Base-by-base conservation (phyloP, 352 stramenopile species). In the Thalassiosira livingstoniorum region DNA sequence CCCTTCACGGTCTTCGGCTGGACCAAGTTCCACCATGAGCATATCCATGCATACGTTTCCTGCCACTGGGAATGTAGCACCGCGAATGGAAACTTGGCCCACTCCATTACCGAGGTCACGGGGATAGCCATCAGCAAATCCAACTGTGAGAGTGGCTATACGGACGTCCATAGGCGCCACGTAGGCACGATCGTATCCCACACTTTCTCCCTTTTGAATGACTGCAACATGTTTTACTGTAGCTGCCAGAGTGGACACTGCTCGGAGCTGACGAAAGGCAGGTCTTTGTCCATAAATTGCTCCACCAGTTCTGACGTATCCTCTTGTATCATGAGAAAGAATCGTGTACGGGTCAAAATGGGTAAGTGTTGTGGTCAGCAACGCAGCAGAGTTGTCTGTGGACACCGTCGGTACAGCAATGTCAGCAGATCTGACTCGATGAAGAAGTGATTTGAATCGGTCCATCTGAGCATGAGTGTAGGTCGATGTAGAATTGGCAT, bases 1-100 rank as follows among this genome's bases (percentile, higher is more conserved):
- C 45, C 80, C 67, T 15, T 76, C 60, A 45, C 43, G 65, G 32
- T 90, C 78, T 70, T 58, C 74, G 23, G 79, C 75, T 31, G 76
- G 54, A 18, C 82, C 84, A 57, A 92, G 71, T 63, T 91, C 71
- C 11, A 93, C 85, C 88, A 93, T 93, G 15, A 92, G n/a, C 88
- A 93, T 92, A 72, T 93, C 89, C 89, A 93, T 92, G 64, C 89
- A 93, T 45, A 93, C 80, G 65, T 93, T 93, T 34, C 89, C 89
- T 31, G 79, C 89, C 42, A 93, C 78, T 2, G 83, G 83, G 70
- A 89, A 92, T 23, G 80, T 51, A 4, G 51, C 23, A 21, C 82
- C 75, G 35, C 85, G 85, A 45, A 92, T 93, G 2, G 65, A 62
- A 15, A 93, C 89, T 45, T 79, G 84, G 34, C 89, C 89, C n/a